These are phyloP conservation scores for Fusarium compactum DNA, from an alignment of 2,329 filamentous ascomycete genomes.

Conservation along the genomic window DNA sequence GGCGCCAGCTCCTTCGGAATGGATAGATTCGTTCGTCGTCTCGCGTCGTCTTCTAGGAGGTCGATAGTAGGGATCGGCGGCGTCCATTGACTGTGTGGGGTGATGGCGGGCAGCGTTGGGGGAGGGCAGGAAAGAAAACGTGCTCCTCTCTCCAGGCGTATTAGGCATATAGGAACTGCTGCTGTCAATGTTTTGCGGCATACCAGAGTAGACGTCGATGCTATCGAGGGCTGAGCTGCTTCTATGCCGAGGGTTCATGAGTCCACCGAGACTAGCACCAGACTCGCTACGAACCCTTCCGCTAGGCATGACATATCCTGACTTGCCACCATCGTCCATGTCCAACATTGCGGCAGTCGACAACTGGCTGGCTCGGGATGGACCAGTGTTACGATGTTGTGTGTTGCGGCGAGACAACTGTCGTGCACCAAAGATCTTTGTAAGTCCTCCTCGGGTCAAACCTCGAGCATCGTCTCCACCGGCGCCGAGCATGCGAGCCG, in stretches of 20 bases:
- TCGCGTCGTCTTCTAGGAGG: slow-evolving; percentile 78
- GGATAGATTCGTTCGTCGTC: slow-evolving; percentile 60
- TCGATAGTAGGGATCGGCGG: slow-evolving; percentile 86
- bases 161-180: slow-evolving; percentile 77
- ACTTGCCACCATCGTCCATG: slow-evolving; percentile 74
- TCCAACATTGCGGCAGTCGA: slow-evolving; percentile 86
- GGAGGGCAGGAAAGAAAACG: slow-evolving; percentile 77
- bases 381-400: slow-evolving; percentile 68
- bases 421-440: slow-evolving; percentile 91
- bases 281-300: slow-evolving; percentile 72
- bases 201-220: slow-evolving; percentile 59
- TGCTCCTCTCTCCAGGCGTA: slow-evolving; percentile 78
- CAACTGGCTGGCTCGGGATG: slow-evolving; percentile 81
- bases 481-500: slow-evolving; percentile 83
- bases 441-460: slow-evolving; percentile 82
- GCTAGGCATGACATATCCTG: slow-evolving; percentile 65
- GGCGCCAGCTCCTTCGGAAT: slow-evolving; percentile 49
- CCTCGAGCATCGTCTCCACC: slow-evolving; percentile 79
- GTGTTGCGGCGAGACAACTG: slow-evolving; percentile 82
- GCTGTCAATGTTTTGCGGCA: slow-evolving; percentile 64
- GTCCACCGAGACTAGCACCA: slow-evolving; percentile 67
- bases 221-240: slow-evolving; percentile 69
- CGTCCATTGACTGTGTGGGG: slow-evolving; percentile 62
- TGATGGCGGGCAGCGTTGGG: slow-evolving; percentile 63
- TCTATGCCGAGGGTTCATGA: slow-evolving; percentile 61